Base-by-base conservation (phyloP, 768 basidiomycete species). In the Clavulina sp. region DNA sequence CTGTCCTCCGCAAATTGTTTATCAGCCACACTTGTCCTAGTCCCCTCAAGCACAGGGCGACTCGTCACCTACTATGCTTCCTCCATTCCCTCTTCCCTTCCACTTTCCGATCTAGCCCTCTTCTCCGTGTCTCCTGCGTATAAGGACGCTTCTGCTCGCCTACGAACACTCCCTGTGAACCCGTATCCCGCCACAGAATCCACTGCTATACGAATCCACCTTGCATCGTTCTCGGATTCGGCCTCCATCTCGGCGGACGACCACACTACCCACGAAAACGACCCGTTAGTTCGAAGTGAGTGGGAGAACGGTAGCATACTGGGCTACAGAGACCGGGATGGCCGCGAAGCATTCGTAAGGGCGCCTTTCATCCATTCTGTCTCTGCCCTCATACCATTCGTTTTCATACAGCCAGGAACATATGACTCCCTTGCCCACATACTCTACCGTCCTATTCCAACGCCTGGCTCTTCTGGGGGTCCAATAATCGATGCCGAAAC, bases 391-490 rank as follows among this genome's bases (percentile, higher is more conserved):
- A 36, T 21, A 49, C 32, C 5, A 36, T 13, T 44, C 47, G 24
- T 52, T 46, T 21, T n/a, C 3, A 5, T 43, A 24, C 57, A 78
- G 76, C 74, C 78, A 2, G 81, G 81, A 16, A 79, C 79, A n/a
- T 77, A 81, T 60, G 78, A 80, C 57, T 65, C 73, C 3, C 69
- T 83, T 6, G 70, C 73, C 1, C 73, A 77, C 57, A 60, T 83
- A 56, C 59, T 75, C 41, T 73, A 80, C 60, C 63, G 65, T 32
- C 71, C 73, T 2, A 59, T 73, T 5, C 80, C 80, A 9, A 73
- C 74, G 0, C 68, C 72, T 1, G 81, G 81, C 4, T 80, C 79
- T 19, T 81, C 79, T 52, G 81, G 81, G 3, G 80, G 79, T 1
- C 80, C 81, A 0, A 73, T 83, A 51, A 65, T 83, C 5, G 75